Conservation (phyloP, 345 rosid species). For the Pseudoturritis turrita region DNA sequence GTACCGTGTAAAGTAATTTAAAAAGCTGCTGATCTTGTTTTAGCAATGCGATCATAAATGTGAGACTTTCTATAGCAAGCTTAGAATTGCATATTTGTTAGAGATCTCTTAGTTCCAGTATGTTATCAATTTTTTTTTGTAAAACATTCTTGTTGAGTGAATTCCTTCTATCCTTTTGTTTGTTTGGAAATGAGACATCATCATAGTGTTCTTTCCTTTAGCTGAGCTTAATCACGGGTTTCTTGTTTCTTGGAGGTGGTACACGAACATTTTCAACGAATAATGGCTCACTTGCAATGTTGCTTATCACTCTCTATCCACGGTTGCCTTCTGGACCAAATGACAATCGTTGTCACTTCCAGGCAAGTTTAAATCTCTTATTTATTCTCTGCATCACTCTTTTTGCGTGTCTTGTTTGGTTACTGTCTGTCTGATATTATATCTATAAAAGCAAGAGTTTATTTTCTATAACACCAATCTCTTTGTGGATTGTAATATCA, state of each 20-base stretch:
- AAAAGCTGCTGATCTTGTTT: background rate
- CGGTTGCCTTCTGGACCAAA: constrained; percentile 94
- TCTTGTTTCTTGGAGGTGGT: constrained; percentile 98
- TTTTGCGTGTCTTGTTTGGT: background rate
- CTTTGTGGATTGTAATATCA: constrained; percentile 8
- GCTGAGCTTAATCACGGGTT: constrained; percentile 93
- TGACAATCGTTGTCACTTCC: constrained; percentile 99
- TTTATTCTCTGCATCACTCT: background rate
- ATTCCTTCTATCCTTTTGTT: too few species aligned
- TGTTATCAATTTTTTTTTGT: background rate
- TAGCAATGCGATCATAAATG: background rate
- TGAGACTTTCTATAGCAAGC: background rate
- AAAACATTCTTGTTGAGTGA: background rate
- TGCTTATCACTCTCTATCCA: constrained; percentile 87
- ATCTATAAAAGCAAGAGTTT: background rate
- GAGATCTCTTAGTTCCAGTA: background rate
- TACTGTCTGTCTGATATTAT: background rate
- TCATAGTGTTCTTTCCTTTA: constrained; percentile 30
- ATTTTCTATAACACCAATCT: background rate
- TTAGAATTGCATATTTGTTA: background rate
- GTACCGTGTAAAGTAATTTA: constrained; percentile 6
- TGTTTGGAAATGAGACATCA: constrained; percentile 15
- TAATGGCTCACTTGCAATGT: constrained; percentile 77
- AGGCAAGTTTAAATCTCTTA: constrained; percentile 44
- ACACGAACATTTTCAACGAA: constrained; percentile 83